Evolutionary conservation across 2,329 filamentous ascomycete species (phyloP).

Genomic region (Nothophoma quercina): DNA sequence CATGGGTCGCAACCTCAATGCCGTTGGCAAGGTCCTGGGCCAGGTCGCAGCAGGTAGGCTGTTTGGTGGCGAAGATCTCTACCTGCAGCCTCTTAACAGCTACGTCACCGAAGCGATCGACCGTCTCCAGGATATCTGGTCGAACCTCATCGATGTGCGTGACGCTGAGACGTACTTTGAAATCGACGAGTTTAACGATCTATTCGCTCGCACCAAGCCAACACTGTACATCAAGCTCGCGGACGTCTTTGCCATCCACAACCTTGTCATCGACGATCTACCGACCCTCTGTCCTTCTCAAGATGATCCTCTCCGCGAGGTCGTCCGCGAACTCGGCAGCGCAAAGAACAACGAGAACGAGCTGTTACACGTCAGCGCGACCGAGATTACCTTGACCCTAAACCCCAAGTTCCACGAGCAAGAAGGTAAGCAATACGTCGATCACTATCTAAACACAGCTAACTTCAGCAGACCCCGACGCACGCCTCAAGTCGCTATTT

Average conservation of each 20-base stretch:
- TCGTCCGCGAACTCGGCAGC: conserved; percentile 91
- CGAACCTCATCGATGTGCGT: conserved; percentile 79
- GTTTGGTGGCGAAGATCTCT: conserved; percentile 94
- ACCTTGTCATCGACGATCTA: conserved; percentile 81
- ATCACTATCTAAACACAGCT: conserved; percentile 19
- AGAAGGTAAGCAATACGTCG: conserved; percentile 61
- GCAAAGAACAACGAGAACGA: conserved; percentile 97
- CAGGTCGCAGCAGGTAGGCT: conserved; percentile 88
- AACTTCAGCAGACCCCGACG: conserved; percentile 75
- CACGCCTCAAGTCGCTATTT: conserved; percentile 88
- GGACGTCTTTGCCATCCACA: conserved; percentile 96
- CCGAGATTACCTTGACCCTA: conserved; percentile 89
- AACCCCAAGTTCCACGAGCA: conserved; percentile 89
- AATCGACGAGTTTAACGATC: conserved; percentile 98
- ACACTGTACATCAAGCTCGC: conserved; percentile 99
- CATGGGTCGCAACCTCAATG: conserved; percentile 89
- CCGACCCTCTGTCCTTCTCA: conserved; percentile 76
- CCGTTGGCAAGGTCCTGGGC: conserved; percentile 89
- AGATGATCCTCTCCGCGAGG: conserved; percentile 89
- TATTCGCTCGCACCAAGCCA: conserved; percentile 95
- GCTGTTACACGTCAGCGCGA: conserved; percentile 83
- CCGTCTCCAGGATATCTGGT: conserved; percentile 77
- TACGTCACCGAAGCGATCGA: conserved; percentile 88
- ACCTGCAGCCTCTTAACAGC: conserved; percentile 91
- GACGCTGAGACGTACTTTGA: conserved; percentile 93